Evolutionary conservation across 2,329 filamentous ascomycete genomes (phyloP), one percentile per base, ranked within the genome.

Genomic region (Bipolaris victoriae): DNA sequence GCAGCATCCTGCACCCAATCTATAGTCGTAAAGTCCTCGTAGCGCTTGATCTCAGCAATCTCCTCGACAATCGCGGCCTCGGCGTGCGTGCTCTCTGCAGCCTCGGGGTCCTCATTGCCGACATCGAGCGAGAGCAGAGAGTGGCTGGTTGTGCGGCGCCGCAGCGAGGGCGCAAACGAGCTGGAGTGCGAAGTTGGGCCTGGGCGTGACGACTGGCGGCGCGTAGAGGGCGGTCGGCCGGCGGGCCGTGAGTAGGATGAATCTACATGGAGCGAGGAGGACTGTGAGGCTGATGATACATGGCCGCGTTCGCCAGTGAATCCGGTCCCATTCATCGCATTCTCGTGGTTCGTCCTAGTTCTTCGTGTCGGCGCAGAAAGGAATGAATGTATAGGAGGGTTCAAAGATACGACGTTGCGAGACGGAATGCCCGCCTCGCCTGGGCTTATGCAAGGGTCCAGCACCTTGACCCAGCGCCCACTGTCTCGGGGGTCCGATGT

Each of bases 1-100:
- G 92, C 90, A 10, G 94, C 93, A 84, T 99, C 95, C 76, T 99
- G 94, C 0, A 99, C 94, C 95, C 95, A 99, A 78, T 99, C 95
- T 84, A 95, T 95, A 0, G 95, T 99, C 5, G 93, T 97, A 75
- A 99, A 99, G 79, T 99, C 95, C 80, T 97, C 95, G 79, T 99
- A 99, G 80, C 94, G 86, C 80, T 97, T 97, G 75, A 99, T 98
- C 81, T 97, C 90, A 24, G 90, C 93, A 73, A 99, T 97, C 80
- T 99, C 95, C 73, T 98, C 93, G 60, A 92, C 90, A 65, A 96
- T 91, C 61, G 89, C 86, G 60, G 88, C 85, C 69, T 90, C 86
- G 53, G 83, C 86, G 26, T 81, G 82, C 10, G 81, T 78, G 47
- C 81, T 79, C 18, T 67, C 63, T 58, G 79, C 79, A 16, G 79